Evolutionary conservation across 2,329 filamentous ascomycete species (phyloP).

Genomic region (Aspergillus tanneri): DNA sequence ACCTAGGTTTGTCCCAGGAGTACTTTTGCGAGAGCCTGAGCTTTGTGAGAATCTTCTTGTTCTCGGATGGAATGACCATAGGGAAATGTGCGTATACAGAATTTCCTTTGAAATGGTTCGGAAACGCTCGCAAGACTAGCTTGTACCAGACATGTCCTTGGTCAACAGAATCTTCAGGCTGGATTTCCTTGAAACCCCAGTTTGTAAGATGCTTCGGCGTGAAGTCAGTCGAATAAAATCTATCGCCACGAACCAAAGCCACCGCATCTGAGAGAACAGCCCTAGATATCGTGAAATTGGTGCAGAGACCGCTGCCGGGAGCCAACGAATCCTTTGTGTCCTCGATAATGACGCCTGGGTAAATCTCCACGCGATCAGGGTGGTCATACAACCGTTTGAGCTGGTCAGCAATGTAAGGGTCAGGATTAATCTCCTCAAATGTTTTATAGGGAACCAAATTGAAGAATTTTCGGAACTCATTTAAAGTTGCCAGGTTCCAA

Average conservation of each 20-base stretch:
- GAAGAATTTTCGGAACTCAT: slow-evolving; percentile 55
- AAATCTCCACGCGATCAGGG: slow-evolving; percentile 57
- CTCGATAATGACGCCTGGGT: slow-evolving; percentile 59
- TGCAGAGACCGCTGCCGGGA: slow-evolving; percentile 51
- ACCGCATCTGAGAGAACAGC: slow-evolving; percentile 50
- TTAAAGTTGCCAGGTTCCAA: slow-evolving; percentile 62
- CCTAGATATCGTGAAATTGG: slow-evolving; percentile 47
- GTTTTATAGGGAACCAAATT: slow-evolving; percentile 51
- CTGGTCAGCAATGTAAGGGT: slow-evolving; percentile 48
- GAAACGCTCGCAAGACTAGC: slow-evolving; percentile 52
- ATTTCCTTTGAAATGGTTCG: slow-evolving; percentile 49
- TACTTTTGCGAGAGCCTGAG: slow-evolving; percentile 46
- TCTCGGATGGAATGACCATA: slow-evolving; percentile 49
- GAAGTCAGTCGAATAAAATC: slow-evolving; percentile 50
- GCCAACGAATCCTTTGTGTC: slow-evolving; percentile 53
- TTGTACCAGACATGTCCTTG: slow-evolving; percentile 54
- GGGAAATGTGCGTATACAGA: slow-evolving; percentile 54
- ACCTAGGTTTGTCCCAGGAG: slow-evolving; percentile 37
- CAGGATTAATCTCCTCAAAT: slow-evolving; percentile 55
- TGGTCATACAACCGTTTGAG: slow-evolving; percentile 51
- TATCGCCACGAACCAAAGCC: slow-evolving; percentile 47
- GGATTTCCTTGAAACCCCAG: slow-evolving; percentile 48
- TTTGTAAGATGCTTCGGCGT: slow-evolving; percentile 47
- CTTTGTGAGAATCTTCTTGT: slow-evolving; percentile 43
- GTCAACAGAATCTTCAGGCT: slow-evolving; percentile 45